Evolutionary conservation across 2,329 filamentous ascomycete genomes (phyloP).

Genomic region (Fusarium marasasianum): DNA sequence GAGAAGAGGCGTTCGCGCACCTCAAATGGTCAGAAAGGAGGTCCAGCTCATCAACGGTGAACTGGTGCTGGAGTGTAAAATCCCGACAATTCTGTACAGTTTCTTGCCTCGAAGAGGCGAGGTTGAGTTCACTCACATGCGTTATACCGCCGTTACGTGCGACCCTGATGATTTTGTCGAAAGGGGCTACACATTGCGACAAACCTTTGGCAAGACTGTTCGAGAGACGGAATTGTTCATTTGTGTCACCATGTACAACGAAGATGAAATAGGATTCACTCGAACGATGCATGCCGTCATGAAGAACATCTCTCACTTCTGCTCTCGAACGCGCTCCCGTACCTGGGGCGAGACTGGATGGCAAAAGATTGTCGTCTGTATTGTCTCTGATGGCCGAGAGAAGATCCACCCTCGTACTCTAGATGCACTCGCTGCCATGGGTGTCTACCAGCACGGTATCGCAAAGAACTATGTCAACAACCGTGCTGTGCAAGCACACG

Average conservation of each 20-base stretch:
- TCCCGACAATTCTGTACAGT: constrained; percentile 96
- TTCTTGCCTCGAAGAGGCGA: constrained; percentile 94
- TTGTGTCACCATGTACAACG: constrained; percentile 99
- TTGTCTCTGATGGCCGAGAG: constrained; percentile 92
- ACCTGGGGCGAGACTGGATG: constrained; percentile 98
- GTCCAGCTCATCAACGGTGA: constrained; percentile 97
- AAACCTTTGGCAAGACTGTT: constrained; percentile 83
- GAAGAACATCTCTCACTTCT: constrained; percentile 98
- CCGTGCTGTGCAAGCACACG: constrained; percentile 92
- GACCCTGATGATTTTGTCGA: constrained; percentile 93
- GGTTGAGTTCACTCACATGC: constrained; percentile 97
- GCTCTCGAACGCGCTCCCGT: constrained; percentile 87
- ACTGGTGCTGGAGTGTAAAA: constrained; percentile 97
- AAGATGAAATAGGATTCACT: constrained; percentile 96
- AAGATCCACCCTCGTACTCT: constrained; percentile 91
- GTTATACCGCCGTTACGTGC: constrained; percentile 98
- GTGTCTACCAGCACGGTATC: constrained; percentile 97
- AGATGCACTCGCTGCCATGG: constrained; percentile 94
- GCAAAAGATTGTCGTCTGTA: constrained; percentile 99
- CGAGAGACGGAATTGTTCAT: constrained; percentile 97
- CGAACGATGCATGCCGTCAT: constrained; percentile 98
- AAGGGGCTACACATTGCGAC: constrained; percentile 89
- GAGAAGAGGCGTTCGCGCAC: constrained; percentile 84
- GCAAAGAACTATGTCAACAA: constrained; percentile 99
- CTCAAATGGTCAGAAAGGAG: constrained; percentile 91